Base-by-base conservation (phyloP, 345 rosid genomes). In the Aethionema arabicum region DNA sequence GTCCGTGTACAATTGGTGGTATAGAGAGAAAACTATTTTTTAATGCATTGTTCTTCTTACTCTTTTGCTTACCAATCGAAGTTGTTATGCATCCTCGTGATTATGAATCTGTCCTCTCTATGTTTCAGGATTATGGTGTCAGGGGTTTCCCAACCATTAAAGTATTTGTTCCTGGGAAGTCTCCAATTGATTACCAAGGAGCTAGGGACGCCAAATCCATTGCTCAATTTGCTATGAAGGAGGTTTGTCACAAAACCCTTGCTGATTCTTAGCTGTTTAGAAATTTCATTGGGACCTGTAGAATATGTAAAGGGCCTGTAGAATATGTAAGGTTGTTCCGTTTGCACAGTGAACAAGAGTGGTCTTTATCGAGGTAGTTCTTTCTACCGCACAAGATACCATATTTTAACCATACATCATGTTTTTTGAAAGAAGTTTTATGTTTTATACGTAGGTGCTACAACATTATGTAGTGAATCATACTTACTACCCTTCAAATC, bases 121-220 rank as follows among this genome's bases (percentile, higher is more conserved):
- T 33, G 43, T 39, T 56, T 11, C 57, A 91, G 98, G 96, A 91
- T 56, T 88, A 86, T 77, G 98, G 93, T 50, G 90, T 91, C 16
- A 79, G 59, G 50, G 98, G 98, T 65, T 91, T 88, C 73, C 98
- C 98, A 12, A 88, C 96, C 59, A 88, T 91, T 50, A 88, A 91
- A 77, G 87, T 88, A 51, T 91, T 91, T 70, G 83, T 40, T 32
- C 95, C 96, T 16, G 98, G 98, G 62, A 86, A 82, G 79, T 73
- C 95, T 69, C 89, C 96, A 14, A 77, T 85, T 12, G 95, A 91
- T 76, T 88, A 88, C 76, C 91, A 88, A 76, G 98, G 96, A 74
- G 96, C 91, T 31, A 89, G 96, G 72, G 98, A 91, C 32, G 93
- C 77, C 52, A 85, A 91, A 63, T 68, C 98, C 27, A 86, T 91